Evolutionary conservation across 345 rosid species (phyloP), one percentile per base, ranked within the genome.

Genomic region (Salix arbutifolia): DNA sequence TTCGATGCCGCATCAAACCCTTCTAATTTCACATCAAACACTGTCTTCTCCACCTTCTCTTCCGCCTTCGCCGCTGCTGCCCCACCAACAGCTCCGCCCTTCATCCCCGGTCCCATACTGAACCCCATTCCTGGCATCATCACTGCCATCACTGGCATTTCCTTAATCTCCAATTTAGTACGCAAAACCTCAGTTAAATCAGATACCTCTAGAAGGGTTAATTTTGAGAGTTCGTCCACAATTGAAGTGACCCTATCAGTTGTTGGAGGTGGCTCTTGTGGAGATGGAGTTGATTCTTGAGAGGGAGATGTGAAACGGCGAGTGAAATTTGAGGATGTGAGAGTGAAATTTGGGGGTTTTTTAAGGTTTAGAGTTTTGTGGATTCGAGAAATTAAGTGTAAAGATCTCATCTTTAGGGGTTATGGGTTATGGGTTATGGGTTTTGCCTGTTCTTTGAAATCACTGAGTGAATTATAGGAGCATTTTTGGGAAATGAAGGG

Each of bases 41-140:
- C 88, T 50, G 86, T 84, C 85, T 93, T 93, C 79, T 85, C 93
- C 82, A 66, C 92, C 75, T 84, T 90, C 81, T 80, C 89, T 17
- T 79, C 88, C 4, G 81, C 83, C 8, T 80, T 80, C 5, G 82
- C 84, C 17, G 85, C 91, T 11, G 78, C 88, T 64, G 78, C 81
- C 10, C 87, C 89, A 14, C 87, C 89, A 3, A 14, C 50, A 3
- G 17, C 50, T 14, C 78, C 73, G 35, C 53, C 62, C 23, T 85
- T 83, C 69, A 72, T 35, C 75, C 82, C 53, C 17, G 88, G 83
- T 60, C 31, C 13, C 70, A 89, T 87, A 58, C 85, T 76, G 13
- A 91, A 84, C 16, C 89, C 88, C 93, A 89, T 88, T 35, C 98
- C 98, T 0, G 97, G 97, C 94, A 95, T 90, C 98, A 93, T 92